phyloP scores from a whole-genome alignment of 495 filamentous ascomycete species.

The Antarctomyces pellizariae region DNA sequence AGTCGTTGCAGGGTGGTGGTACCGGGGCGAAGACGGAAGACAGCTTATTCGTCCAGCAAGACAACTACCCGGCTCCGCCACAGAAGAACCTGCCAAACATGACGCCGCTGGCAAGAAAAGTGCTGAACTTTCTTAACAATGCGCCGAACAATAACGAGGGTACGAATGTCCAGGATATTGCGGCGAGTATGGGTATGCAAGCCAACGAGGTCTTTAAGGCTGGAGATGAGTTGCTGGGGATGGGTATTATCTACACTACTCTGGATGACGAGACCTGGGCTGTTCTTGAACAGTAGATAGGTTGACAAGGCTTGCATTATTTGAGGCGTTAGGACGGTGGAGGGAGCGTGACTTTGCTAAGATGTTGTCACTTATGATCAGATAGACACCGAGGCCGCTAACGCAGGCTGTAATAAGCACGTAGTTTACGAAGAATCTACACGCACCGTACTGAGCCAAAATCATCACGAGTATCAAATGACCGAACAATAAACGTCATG shows the following conservation, averaged over 20 bases:
- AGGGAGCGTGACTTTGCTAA: constrained; percentile 1
- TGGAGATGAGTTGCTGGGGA: constrained; percentile 48
- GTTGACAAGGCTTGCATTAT: constrained; percentile 1
- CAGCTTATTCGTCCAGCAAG: constrained; percentile 28
- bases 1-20: constrained; percentile 13
- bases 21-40: constrained; percentile 21
- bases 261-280: constrained; percentile 72
- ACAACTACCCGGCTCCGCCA: constrained; percentile 15
- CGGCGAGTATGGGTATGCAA: constrained; percentile 32
- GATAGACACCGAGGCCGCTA: too few relatives aligned
- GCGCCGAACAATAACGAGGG: constrained; percentile 55
- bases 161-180: constrained; percentile 53
- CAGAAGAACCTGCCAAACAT: constrained; percentile 22
- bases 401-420: too few relatives aligned
- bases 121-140: constrained; percentile 39
- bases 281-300: constrained; percentile 32
- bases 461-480: too few relatives aligned
- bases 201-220: constrained; percentile 46
- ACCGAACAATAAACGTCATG: too few relatives aligned
- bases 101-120: constrained; percentile 31
- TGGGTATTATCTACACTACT: constrained; percentile 70
- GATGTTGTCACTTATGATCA: too few relatives aligned
- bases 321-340: constrained; percentile 4
- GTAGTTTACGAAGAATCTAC: too few relatives aligned
- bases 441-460: too few relatives aligned